Percentiles rank a stretch among this genome's conserved stretches.
Evolutionary conservation across 2,329 filamentous ascomycete species (phyloP).

Genomic region (Fusarium nelsonii): DNA sequence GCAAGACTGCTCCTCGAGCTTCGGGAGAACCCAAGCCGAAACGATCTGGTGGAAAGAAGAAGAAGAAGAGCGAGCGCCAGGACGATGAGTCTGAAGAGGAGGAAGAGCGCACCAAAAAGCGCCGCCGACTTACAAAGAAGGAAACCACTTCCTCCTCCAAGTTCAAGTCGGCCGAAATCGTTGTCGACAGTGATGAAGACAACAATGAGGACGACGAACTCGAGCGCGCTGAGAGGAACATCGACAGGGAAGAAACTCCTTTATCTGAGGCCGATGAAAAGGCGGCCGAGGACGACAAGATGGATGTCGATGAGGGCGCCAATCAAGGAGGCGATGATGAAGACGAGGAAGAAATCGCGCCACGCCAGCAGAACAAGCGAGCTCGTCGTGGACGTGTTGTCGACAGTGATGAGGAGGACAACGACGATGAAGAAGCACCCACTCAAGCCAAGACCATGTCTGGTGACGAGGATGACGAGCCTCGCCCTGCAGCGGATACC

Average conservation of each 20-base stretch:
- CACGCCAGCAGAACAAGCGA: slow-evolving; percentile 60
- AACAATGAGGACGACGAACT: slow-evolving; percentile 57
- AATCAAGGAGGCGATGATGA: slow-evolving; percentile 59
- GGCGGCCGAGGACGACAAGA: slow-evolving; percentile 57
- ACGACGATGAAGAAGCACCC: slow-evolving; percentile 41
- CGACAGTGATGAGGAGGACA: slow-evolving; percentile 67
- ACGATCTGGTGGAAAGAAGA: slow-evolving; percentile 62
- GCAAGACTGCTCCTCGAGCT: slow-evolving; percentile 62
- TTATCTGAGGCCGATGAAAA: slow-evolving; percentile 55
- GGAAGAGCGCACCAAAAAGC: slow-evolving; percentile 69
- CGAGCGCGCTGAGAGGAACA: slow-evolving; percentile 60
- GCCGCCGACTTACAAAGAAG: slow-evolving; percentile 67
- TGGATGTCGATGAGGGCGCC: slow-evolving; percentile 64
- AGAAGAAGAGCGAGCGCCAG: slow-evolving; percentile 56
- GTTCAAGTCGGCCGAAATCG: slow-evolving; percentile 87
- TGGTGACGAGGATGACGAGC: slow-evolving; percentile 46
- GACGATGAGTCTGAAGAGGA: slow-evolving; percentile 61
- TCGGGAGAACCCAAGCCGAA: slow-evolving; percentile 59
- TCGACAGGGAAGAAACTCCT: slow-evolving; percentile 55
- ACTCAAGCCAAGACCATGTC: slow-evolving; percentile 36
- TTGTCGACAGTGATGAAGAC: slow-evolving; percentile 76
- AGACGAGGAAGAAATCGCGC: slow-evolving; percentile 62
- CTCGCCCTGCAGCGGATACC: slow-evolving; percentile 51
- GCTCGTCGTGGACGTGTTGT: slow-evolving; percentile 64
- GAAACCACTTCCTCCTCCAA: slow-evolving; percentile 62